These are phyloP conservation scores for Elsinoe fawcettii DNA, from an alignment of 2,329 filamentous ascomycete species.

Conservation along the genomic window DNA sequence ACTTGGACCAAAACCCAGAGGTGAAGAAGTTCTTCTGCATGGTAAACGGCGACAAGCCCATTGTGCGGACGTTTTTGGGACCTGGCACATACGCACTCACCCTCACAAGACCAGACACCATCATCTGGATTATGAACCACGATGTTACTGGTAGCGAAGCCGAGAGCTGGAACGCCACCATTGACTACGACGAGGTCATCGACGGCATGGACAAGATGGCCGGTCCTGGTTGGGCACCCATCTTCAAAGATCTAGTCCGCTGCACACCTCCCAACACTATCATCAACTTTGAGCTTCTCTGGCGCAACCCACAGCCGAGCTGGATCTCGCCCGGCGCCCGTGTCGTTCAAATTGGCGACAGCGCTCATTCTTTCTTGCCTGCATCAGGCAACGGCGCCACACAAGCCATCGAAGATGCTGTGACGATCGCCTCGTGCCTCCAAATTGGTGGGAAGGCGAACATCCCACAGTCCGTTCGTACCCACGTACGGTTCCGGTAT, in stretches of 20 bases:
- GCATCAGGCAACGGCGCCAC: constrained; percentile 41
- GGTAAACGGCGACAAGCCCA: constrained; percentile 35
- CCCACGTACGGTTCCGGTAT: constrained; percentile 37
- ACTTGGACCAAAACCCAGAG: constrained; percentile 39
- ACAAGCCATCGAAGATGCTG: constrained; percentile 41
- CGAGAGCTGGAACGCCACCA: constrained; percentile 42
- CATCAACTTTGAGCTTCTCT: constrained; percentile 42
- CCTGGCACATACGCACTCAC: constrained; percentile 39
- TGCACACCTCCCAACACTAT: constrained; percentile 40
- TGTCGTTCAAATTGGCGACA: constrained; percentile 40
- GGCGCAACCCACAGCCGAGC: constrained; percentile 36
- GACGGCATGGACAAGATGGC: constrained; percentile 39
- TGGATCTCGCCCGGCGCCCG: constrained; percentile 38
- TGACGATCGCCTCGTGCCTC: constrained; percentile 40
- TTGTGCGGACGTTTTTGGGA: constrained; percentile 40
- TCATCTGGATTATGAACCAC: constrained; percentile 46
- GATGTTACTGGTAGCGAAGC: constrained; percentile 38
- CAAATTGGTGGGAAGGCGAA: constrained; percentile 37
- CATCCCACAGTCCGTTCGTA: constrained; percentile 33
- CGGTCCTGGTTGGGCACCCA: constrained; percentile 38
- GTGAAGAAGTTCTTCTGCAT: constrained; percentile 42
- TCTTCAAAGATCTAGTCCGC: constrained; percentile 40
- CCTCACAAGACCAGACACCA: constrained; percentile 39
- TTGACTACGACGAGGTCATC: constrained; percentile 39
- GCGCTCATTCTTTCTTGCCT: constrained; percentile 40